phyloP scores from a whole-genome alignment of 805 yeast species.

The Pichia rugopelliculosa region DNA sequence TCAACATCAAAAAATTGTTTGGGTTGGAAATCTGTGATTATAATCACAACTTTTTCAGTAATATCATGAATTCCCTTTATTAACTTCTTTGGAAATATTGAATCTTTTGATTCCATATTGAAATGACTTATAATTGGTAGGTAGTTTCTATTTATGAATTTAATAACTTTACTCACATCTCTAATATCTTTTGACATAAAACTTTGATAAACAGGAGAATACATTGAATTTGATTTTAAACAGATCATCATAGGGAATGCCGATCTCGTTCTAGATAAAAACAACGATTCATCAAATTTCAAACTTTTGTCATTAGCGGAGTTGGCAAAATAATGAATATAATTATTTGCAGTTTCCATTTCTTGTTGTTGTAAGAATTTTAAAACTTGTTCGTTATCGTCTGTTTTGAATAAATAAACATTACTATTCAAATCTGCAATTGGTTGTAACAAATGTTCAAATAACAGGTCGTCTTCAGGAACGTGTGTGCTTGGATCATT shows the following conservation, averaged over 20 bases:
- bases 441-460: constrained; percentile 55
- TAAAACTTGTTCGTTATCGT: constrained; percentile 33
- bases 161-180: constrained; percentile 36
- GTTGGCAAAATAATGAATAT: constrained; percentile 28
- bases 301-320: constrained; percentile 9
- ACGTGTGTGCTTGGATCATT: constrained; percentile 44
- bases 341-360: constrained; percentile 32
- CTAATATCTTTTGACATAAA: constrained; percentile 61
- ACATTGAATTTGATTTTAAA: constrained; percentile 48
- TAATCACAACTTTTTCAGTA: constrained; percentile 41
- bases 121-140: constrained; percentile 49
- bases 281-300: constrained; percentile 38
- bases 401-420: constrained; percentile 44
- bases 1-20: constrained; percentile 15
- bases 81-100: constrained; percentile 30
- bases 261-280: constrained; percentile 45
- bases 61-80: constrained; percentile 21
- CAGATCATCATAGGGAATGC: constrained; percentile 56
- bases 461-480: constrained; percentile 54
- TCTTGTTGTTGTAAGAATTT: constrained; percentile 37
- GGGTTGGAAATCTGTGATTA: constrained; percentile 39
- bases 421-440: constrained; percentile 51
- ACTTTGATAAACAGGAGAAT: constrained; percentile 48
- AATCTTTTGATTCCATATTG: constrained; percentile 30
- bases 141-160: constrained; percentile 43